Base-by-base conservation (phyloP, 1,284 basidiomycete species). In the Leccinum subrobustum region DNA sequence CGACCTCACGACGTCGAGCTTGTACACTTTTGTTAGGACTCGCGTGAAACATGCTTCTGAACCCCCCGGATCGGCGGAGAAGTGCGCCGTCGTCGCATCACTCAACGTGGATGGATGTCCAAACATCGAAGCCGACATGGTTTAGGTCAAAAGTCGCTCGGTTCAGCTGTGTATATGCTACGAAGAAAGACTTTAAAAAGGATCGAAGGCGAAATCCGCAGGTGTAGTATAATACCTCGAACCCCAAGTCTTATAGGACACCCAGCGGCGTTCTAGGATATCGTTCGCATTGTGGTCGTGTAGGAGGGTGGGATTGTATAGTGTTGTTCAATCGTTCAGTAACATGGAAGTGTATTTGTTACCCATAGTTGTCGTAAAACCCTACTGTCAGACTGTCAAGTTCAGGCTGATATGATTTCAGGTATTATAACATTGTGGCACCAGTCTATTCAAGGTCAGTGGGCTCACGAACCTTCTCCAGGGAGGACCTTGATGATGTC, bases 141-240 rank as follows among this genome's bases (percentile, higher is more conserved):
- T 77, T 91, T 54, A 79, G 84, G 58, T 71, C 76, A 33, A 79
- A 78, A 33, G 80, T 91, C 0, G 69, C 72, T 4, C 65, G 52
- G 16, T 79, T 91, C 48, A 87, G 83, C 63, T 90, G 86, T 67
- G 68, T 83, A 18, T 89, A 85, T 64, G 73, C 78, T 69, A 75
- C 79, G 57, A 85, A 77, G 75, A 82, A 82, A 64, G 75, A 78
- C 25, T 75, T 78, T 1, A 39, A 1, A 52, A 68, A 67, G 25
- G 68, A 60, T 25, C 76, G 78, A 72, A 79, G 63, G 47, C 53
- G 57, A 14, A 56, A 29, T 20, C 37, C 1, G n/a, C 65, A 44
- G 44, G 4, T 16, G 27, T 47, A 12, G 20, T n/a, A 18, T 23
- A 35, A 18, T 20, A 20, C 20, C 20, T 20, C 20, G 20, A 20